A percentile compares a stretch with the other conserved stretches of the same genome.
phyloP scores from a whole-genome alignment of 352 stramenopile species.

The Blastocystis sp. region DNA sequence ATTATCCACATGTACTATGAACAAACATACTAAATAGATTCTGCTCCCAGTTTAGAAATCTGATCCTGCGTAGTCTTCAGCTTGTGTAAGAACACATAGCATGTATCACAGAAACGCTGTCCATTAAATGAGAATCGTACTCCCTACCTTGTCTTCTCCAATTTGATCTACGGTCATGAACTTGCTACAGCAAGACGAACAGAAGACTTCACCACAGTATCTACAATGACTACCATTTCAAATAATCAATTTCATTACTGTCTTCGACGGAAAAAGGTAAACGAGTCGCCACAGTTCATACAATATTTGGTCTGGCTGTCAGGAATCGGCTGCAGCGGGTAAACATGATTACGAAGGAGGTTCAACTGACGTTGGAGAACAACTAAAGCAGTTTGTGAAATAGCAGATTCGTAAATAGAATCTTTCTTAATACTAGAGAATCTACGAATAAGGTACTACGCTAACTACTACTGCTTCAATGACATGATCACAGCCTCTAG shows the following conservation, averaged over 20 bases:
- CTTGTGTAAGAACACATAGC: slow-evolving; percentile 12
- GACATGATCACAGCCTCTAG: not conserved
- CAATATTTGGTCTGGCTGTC: not conserved
- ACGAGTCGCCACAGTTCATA: not conserved
- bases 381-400: not conserved
- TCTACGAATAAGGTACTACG: not conserved
- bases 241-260: not conserved
- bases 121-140: not conserved
- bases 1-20: not conserved
- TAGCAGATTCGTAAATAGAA: not conserved
- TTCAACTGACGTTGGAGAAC: not conserved
- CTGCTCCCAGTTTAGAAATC: not conserved
- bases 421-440: not conserved
- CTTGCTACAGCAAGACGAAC: slow-evolving; percentile 6
- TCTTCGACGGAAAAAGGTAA: slow-evolving; percentile 11
- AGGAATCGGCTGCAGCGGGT: not conserved
- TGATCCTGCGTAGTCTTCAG: not conserved
- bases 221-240: slow-evolving; percentile 2
- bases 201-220: slow-evolving; percentile 42
- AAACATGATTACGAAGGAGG: not conserved
- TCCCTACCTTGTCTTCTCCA: not conserved
- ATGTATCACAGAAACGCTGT: slow-evolving; percentile 14
- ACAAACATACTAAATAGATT: not conserved
- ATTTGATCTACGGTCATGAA: not conserved
- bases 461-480: not conserved